A percentile compares a stretch with the other conserved stretches of the same genome.
phyloP scores from a whole-genome alignment of 257 asterid species.

The Cruciata laevipes region DNA sequence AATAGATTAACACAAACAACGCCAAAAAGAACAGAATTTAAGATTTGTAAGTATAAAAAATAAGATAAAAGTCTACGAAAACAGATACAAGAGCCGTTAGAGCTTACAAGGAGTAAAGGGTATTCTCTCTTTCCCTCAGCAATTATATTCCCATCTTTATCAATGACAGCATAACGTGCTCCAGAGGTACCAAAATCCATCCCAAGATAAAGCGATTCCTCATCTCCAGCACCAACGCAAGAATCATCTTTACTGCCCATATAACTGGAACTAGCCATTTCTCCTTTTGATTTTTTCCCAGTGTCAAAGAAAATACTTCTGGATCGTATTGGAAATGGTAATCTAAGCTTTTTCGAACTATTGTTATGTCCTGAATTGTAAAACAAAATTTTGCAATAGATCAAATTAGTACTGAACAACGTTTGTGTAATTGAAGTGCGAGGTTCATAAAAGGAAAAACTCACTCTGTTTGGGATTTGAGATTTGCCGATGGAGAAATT shows the following conservation, averaged over 20 bases:
- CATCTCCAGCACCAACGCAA: conserved; percentile 23
- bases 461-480: conserved; percentile 5
- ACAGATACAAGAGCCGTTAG: background rate
- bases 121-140: conserved; percentile 79
- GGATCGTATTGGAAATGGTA: conserved; percentile 11
- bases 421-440: background rate
- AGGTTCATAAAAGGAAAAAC: background rate
- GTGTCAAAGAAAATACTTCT: conserved; percentile 17
- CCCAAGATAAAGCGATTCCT: conserved; percentile 66
- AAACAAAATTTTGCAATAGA: background rate
- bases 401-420: background rate
- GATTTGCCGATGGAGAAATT: background rate
- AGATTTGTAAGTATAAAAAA: background rate
- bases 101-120: conserved; percentile 51
- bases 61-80: background rate
- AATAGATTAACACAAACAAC: background rate
- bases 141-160: conserved; percentile 40
- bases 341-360: conserved; percentile 8
- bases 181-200: conserved; percentile 97
- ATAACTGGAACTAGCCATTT: conserved; percentile 15
- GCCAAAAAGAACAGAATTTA: background rate
- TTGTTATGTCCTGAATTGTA: conserved; percentile 1
- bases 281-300: conserved; percentile 16
- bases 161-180: conserved; percentile 71
- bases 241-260: conserved; percentile 22